Percentiles rank a stretch among this genome's conserved stretches.
phyloP scores from a whole-genome alignment of 2,329 filamentous ascomycete genomes.

The Capronia americana region DNA sequence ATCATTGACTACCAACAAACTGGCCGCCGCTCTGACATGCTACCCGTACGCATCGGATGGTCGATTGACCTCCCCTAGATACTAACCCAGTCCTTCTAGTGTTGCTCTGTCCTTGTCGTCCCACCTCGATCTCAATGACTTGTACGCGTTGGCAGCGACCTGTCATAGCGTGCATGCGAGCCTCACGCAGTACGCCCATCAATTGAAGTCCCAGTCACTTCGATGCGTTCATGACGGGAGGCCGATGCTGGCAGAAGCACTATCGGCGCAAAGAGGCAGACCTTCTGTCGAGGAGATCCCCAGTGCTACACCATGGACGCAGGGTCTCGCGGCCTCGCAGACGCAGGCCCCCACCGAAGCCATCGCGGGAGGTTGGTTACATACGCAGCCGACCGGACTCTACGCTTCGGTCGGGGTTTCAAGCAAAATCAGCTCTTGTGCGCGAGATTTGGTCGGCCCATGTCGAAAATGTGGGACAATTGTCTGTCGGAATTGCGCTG shows the following conservation, averaged over 20 bases:
- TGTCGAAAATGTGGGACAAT: slow-evolving; percentile 78
- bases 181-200: slow-evolving; percentile 77
- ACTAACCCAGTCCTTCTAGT: slow-evolving; percentile 55
- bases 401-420: slow-evolving; percentile 59
- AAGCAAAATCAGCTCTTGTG: slow-evolving; percentile 78
- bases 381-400: slow-evolving; percentile 10
- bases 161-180: slow-evolving; percentile 80
- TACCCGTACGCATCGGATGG: slow-evolving; percentile 51
- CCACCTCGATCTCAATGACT: slow-evolving; percentile 82
- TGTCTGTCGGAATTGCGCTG: slow-evolving; percentile 88
- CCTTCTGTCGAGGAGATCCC: slow-evolving; percentile 2
- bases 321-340: slow-evolving; percentile 37
- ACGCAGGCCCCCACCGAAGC: not conserved
- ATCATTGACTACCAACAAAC: slow-evolving; percentile 29
- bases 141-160: slow-evolving; percentile 81
- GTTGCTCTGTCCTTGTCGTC: slow-evolving; percentile 77
- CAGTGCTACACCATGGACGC: slow-evolving; percentile 6
- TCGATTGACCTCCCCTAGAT: slow-evolving; percentile 32
- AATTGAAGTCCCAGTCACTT: slow-evolving; percentile 76
- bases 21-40: slow-evolving; percentile 54
- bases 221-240: slow-evolving; percentile 76
- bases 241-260: slow-evolving; percentile 46
- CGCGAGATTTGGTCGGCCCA: slow-evolving; percentile 82
- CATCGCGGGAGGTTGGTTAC: slow-evolving; percentile 1
- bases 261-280: slow-evolving; percentile 19